Percentiles rank a stretch among this genome's conserved stretches.
phyloP scores from a whole-genome alignment of 2,329 filamentous ascomycete genomes.

The Pseudogymnoascus sp. region DNA sequence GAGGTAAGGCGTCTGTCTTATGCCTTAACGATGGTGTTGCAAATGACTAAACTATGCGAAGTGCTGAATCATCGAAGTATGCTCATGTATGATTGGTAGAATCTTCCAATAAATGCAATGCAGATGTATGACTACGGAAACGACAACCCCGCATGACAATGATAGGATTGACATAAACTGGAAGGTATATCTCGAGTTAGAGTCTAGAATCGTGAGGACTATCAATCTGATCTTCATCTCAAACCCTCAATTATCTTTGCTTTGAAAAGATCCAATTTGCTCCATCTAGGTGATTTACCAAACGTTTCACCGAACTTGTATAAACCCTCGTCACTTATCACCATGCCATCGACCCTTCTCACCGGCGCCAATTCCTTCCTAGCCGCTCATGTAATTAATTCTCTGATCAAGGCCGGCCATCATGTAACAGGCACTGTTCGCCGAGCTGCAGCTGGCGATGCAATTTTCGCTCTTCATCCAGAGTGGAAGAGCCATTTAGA shows the following conservation, averaged over 20 bases:
- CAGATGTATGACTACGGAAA: not conserved
- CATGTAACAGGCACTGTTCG: slow-evolving; percentile 25
- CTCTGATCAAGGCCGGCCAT: slow-evolving; percentile 23
- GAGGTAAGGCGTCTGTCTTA: not conserved
- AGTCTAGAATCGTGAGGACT: not conserved
- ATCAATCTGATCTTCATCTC: not conserved
- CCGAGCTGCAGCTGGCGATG: slow-evolving; percentile 18
- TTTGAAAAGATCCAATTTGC: not conserved
- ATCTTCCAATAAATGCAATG: not conserved
- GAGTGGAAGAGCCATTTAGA: slow-evolving; percentile 26
- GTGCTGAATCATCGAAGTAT: not conserved
- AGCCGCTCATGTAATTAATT: slow-evolving; percentile 24
- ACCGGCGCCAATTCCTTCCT: slow-evolving; percentile 29
- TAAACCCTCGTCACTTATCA: slow-evolving; percentile 7
- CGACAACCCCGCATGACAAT: not conserved
- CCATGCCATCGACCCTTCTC: slow-evolving; percentile 27
- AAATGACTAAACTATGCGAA: not conserved
- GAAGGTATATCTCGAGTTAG: not conserved
- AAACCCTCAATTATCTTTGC: not conserved
- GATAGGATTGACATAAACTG: not conserved
- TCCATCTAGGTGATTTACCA: slow-evolving; percentile 39
- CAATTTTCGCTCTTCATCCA: slow-evolving; percentile 24
- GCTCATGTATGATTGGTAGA: not conserved
- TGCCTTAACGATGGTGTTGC: not conserved
- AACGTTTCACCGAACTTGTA: slow-evolving; percentile 48